phyloP scores from a whole-genome alignment of 2,329 filamentous ascomycete species.

The Penicillium hordei region DNA sequence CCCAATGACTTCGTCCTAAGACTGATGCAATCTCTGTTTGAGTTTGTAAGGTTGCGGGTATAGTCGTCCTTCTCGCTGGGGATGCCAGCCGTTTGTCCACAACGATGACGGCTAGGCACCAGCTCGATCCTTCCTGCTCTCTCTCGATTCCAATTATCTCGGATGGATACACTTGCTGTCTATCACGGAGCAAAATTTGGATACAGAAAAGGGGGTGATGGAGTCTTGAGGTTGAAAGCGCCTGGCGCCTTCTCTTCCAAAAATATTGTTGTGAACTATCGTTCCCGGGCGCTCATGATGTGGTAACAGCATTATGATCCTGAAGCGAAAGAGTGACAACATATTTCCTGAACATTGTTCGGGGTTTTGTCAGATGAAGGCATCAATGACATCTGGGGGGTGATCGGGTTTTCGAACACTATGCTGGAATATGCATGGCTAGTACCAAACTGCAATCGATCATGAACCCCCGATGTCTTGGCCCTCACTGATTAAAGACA shows the following conservation, averaged over 20 bases:
- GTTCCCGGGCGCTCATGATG: slow-evolving; percentile 17
- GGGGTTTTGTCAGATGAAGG: slow-evolving; percentile 78
- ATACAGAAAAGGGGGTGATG: slow-evolving; percentile 59
- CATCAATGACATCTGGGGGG: slow-evolving; percentile 38
- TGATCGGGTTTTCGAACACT: slow-evolving; percentile 28
- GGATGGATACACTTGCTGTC: slow-evolving; percentile 31
- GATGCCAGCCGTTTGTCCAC: slow-evolving; percentile 38
- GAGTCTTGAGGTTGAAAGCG: slow-evolving; percentile 79
- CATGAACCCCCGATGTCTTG: slow-evolving; percentile 19
- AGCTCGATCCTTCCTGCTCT: slow-evolving; percentile 73
- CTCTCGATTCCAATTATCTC: slow-evolving; percentile 26
- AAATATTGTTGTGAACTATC: slow-evolving; percentile 64
- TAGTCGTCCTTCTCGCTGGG: slow-evolving; percentile 86
- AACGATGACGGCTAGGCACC: slow-evolving; percentile 52
- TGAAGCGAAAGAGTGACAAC: slow-evolving; percentile 46
- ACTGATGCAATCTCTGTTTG: slow-evolving; percentile 35
- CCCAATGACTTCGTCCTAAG: slow-evolving; percentile 37
- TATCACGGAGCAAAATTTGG: slow-evolving; percentile 42
- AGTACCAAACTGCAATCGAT: slow-evolving; percentile 23
- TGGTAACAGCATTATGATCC: slow-evolving; percentile 14
- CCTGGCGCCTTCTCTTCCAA: slow-evolving; percentile 67
- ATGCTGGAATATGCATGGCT: slow-evolving; percentile 30
- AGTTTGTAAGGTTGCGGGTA: slow-evolving; percentile 60
- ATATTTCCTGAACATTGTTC: slow-evolving; percentile 54
- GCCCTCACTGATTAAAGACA: slow-evolving; percentile 76